These are phyloP conservation scores for Apiotrichum domesticum DNA, from an alignment of 1,284 basidiomycete genomes.

Conservation along the genomic window DNA sequence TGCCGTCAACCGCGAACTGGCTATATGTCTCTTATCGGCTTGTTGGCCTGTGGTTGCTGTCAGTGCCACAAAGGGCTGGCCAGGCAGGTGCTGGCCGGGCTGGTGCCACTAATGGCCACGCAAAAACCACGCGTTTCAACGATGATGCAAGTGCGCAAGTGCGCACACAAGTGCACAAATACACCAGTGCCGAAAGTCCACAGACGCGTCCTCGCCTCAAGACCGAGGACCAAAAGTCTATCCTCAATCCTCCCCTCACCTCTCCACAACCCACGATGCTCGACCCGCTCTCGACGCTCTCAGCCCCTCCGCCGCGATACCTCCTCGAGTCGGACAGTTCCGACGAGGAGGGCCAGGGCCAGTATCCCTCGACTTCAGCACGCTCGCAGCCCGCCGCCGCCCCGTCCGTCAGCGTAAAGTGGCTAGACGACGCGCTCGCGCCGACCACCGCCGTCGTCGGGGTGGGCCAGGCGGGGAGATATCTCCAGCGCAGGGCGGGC, in stretches of 20 bases:
- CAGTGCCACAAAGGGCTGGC: no score
- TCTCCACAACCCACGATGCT: conserved; percentile 21
- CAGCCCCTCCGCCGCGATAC: conserved; percentile 40
- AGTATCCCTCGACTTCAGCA: conserved; percentile 14
- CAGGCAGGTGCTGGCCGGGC: no score
- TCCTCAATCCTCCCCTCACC: not conserved
- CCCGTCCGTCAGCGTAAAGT: not conserved
- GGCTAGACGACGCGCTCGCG: not conserved
- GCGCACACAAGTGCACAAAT: no score
- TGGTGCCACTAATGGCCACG: no score
- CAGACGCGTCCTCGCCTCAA: no score
- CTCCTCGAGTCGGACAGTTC: conserved; percentile 43
- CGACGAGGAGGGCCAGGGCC: conserved; percentile 43
- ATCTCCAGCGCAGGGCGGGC: conserved; percentile 15
- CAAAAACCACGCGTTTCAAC: not conserved
- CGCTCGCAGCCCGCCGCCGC: not conserved
- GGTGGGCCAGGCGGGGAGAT: conserved; percentile 34
- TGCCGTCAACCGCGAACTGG: no score
- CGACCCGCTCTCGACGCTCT: conserved; percentile 32
- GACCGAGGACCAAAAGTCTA: not conserved
- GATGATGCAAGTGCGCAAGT: not conserved
- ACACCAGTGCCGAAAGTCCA: no score
- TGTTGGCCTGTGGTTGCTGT: no score
- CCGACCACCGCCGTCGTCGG: conserved; percentile 16
- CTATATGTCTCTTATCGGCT: no score